Evolutionary conservation across 371 early-diverging fungal species (phyloP), one percentile per base, ranked within the genome.

Genomic region (Apophysomyces ossiformis): DNA sequence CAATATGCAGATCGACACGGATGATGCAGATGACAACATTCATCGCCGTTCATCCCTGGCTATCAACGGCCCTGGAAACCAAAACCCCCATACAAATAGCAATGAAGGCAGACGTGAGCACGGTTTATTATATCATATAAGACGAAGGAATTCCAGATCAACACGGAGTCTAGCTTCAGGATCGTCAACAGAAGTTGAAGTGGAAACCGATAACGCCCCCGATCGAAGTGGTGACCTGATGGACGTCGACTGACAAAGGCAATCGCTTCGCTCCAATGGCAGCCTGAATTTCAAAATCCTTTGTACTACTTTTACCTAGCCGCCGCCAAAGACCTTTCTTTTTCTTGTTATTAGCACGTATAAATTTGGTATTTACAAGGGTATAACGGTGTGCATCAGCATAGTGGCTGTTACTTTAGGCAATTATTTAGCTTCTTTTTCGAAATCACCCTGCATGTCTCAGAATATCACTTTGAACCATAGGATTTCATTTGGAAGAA

Each of bases 171-270:
- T 75, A 18, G 72, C 72, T 13, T 75, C 75, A 37, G 72, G 75
- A 7, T 69, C 69, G 16, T 75, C 75, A 2, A 72, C 75, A 37
- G 75, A 75, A 63, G 75, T 75, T 16, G 75, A 75, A 45, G 68
- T 66, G 12, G 75, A 75, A 38, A 58, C 64, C 13, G 66, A 68
- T 43, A 66, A 61, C 43, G 43, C 69, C 13, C 70, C 50, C 45
- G 62, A 67, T 9, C 70, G 70, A 37, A 67, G 66, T 15, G 56
- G 67, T 61, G 72, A 75, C 43, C 60, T 72, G 38, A 75, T 75
- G 75, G 75, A 75, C 54, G 68, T 75, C 12, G 75, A 75, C 67
- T 75, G 69, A 63, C 32, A 44, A 43, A 5, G 58, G 44, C 15
- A 15, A 60, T 26, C 37, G 4, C 41, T 41, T 26, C 36, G 36